Conservation (phyloP, 495 filamentous ascomycete species). For the Hypoxylon perforatum region DNA sequence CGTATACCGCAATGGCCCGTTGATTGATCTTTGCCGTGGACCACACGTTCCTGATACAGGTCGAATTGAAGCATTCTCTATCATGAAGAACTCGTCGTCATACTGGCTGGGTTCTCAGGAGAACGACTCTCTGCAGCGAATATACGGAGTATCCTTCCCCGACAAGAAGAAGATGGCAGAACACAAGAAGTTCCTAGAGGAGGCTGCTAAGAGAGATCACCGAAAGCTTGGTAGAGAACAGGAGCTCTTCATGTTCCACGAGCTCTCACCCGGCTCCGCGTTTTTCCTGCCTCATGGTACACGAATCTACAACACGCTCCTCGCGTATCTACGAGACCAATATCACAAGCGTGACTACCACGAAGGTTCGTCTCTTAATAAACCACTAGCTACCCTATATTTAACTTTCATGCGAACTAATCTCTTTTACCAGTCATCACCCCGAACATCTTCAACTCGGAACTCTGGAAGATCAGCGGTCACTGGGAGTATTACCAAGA, state of each 20-base stretch:
- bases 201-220: slow-evolving; percentile 95
- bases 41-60: slow-evolving; percentile 93
- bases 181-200: slow-evolving; percentile 91
- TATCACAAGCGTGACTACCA: slow-evolving; percentile 96
- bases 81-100: slow-evolving; percentile 92
- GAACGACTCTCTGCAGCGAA: slow-evolving; percentile 94
- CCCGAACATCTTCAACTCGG: slow-evolving; percentile 93
- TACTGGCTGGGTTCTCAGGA: slow-evolving; percentile 94
- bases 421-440: slow-evolving; percentile 69
- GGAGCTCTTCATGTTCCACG: slow-evolving; percentile 96
- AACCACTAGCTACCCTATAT: neutral
- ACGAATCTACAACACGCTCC: slow-evolving; percentile 89
- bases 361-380: slow-evolving; percentile 58
- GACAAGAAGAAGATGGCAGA: slow-evolving; percentile 94
- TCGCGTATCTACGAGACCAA: slow-evolving; percentile 80
- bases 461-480: slow-evolving; percentile 92
- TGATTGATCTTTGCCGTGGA: slow-evolving; percentile 67
- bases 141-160: slow-evolving; percentile 96
- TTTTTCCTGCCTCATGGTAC: slow-evolving; percentile 95
- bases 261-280: slow-evolving; percentile 87
- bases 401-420: neutral
- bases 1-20: slow-evolving; percentile 79
- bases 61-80: slow-evolving; percentile 90
- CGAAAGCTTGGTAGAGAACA: slow-evolving; percentile 91
- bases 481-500: slow-evolving; percentile 97